phyloP scores from a whole-genome alignment of 805 yeast genomes.

The Candida takata region DNA sequence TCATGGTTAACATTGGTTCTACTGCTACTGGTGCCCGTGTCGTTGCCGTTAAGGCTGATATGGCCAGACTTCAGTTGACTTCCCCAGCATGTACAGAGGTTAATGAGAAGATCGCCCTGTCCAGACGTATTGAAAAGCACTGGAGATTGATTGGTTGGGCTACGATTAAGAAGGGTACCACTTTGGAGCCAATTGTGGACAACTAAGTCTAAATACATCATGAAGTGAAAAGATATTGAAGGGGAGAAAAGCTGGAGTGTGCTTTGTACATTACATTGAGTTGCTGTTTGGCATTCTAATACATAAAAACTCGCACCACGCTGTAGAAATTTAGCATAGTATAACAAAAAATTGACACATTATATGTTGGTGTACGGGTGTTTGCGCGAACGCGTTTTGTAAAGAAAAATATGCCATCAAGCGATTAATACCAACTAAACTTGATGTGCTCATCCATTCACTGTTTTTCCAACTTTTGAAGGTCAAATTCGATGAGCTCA shows the following conservation, averaged over 20 bases:
- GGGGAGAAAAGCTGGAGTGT: background rate
- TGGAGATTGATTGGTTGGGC: conserved; percentile 99
- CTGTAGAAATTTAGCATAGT: too few relatives aligned
- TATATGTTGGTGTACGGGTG: background rate
- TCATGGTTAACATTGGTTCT: conserved; percentile 98
- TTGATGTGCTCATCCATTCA: too few relatives aligned
- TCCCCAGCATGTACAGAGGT: conserved; percentile 99
- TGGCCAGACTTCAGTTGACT: conserved; percentile 95
- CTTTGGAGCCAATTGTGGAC: conserved; percentile 54
- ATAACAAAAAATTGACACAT: too few relatives aligned
- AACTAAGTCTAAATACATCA: background rate
- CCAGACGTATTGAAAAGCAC: conserved; percentile 98
- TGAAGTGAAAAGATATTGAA: background rate
- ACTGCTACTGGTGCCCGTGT: conserved; percentile 99
- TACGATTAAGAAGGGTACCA: conserved; percentile 89
- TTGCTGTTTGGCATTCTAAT: too few relatives aligned
- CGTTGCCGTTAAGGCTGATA: conserved; percentile 95
- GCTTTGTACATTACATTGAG: background rate
- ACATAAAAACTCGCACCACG: too few relatives aligned
- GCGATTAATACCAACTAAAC: too few relatives aligned
- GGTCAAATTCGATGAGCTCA: conserved; percentile 5
- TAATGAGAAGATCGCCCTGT: conserved; percentile 95
- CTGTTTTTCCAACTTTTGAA: too few relatives aligned
- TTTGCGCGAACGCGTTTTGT: conserved; percentile 1
- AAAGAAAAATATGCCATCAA: background rate